A percentile compares a stretch with the other conserved stretches of the same genome.
Evolutionary conservation across 2,329 filamentous ascomycete species (phyloP).

Genomic region (Claviceps cyperi): DNA sequence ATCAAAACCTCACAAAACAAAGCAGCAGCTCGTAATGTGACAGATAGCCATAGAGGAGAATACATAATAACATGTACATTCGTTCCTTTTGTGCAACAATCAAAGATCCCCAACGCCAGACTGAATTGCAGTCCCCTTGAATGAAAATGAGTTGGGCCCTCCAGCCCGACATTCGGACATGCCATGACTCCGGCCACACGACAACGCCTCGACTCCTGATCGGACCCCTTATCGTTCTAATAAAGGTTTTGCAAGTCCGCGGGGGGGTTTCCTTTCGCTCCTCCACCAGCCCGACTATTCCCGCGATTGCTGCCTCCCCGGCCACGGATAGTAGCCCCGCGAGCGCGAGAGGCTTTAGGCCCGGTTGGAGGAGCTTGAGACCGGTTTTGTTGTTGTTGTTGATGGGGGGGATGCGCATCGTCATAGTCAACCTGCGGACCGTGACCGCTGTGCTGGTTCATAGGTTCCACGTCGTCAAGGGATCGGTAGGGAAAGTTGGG

Average conservation of each 20-base stretch:
- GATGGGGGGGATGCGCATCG: slow-evolving; percentile 19
- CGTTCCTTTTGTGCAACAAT: too few relatives aligned
- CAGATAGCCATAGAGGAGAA: too few relatives aligned
- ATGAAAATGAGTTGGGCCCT: too few relatives aligned
- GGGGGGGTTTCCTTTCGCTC: slow-evolving; percentile 12
- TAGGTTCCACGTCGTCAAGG: slow-evolving; percentile 47
- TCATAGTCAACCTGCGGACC: slow-evolving; percentile 32
- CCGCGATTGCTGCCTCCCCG: slow-evolving; percentile 8
- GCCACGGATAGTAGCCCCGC: background rate
- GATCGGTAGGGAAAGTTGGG: slow-evolving; percentile 47
- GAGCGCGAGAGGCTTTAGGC: slow-evolving; percentile 3
- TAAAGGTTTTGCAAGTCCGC: slow-evolving; percentile 28
- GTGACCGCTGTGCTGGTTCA: slow-evolving; percentile 29
- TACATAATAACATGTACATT: too few relatives aligned
- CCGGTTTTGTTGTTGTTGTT: slow-evolving; percentile 7
- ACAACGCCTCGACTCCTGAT: background rate
- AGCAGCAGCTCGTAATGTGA: too few relatives aligned
- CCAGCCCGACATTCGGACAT: too few relatives aligned
- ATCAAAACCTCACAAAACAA: too few relatives aligned
- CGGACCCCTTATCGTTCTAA: slow-evolving; percentile 8
- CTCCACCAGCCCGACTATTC: slow-evolving; percentile 11
- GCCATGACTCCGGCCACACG: too few relatives aligned
- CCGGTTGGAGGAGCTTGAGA: slow-evolving; percentile 9
- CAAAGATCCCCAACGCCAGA: background rate
- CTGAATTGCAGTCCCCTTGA: too few relatives aligned